Evolutionary conservation across 2,329 filamentous ascomycete species (phyloP).

Genomic region (Aurifilum marmelostoma): DNA sequence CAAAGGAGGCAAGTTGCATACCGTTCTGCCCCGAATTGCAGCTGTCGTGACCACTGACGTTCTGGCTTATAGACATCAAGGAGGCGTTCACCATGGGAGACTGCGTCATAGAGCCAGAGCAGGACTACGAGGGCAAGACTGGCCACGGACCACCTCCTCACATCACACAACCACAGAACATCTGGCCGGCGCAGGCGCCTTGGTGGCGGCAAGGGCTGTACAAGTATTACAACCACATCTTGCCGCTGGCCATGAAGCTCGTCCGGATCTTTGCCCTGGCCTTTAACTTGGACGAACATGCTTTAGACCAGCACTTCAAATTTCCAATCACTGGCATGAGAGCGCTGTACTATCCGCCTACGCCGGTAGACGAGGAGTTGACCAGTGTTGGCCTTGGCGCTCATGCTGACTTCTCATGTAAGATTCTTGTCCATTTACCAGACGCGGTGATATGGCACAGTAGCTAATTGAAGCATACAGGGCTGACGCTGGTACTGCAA

Average conservation of each 20-base stretch:
- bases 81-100: conserved; percentile 45
- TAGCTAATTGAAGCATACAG: conserved; percentile 11
- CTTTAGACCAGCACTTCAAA: conserved; percentile 42
- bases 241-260: conserved; percentile 39
- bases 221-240: conserved; percentile 38
- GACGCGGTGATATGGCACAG: too few species aligned
- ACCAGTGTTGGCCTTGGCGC: conserved; percentile 43
- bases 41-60: not conserved
- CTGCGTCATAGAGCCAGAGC: conserved; percentile 42
- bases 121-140: conserved; percentile 37
- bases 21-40: not conserved
- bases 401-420: conserved; percentile 46
- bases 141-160: conserved; percentile 34
- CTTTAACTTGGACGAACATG: conserved; percentile 43
- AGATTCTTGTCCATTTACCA: not conserved
- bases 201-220: conserved; percentile 41
- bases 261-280: conserved; percentile 43
- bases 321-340: conserved; percentile 47
- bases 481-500: conserved; percentile 44
- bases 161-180: conserved; percentile 39
- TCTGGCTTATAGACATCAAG: conserved; percentile 32
- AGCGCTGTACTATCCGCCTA: conserved; percentile 45
- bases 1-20: conserved; percentile 33
- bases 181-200: conserved; percentile 39
- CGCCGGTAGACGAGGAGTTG: conserved; percentile 33